A percentile compares a stretch with the other conserved stretches of the same genome.
phyloP scores from a whole-genome alignment of 169 alveolate species.

The Plasmodium inui region DNA sequence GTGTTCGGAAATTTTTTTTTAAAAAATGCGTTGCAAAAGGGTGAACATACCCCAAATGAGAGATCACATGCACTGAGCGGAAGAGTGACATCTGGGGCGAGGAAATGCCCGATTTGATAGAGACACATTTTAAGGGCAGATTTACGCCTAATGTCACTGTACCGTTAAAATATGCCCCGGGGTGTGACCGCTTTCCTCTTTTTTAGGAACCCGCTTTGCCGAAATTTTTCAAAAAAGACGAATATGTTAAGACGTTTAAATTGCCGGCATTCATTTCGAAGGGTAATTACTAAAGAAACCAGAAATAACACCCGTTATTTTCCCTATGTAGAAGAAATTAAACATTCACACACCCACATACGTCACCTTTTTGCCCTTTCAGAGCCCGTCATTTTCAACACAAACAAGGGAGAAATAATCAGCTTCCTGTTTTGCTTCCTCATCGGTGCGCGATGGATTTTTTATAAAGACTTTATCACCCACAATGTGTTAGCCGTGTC shows the following conservation, averaged over 20 bases:
- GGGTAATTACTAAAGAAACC: slow-evolving; percentile 24
- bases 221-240: slow-evolving; percentile 59
- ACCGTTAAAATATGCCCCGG: background rate
- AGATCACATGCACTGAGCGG: background rate
- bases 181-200: background rate
- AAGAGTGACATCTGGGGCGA: background rate
- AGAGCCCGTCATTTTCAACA: slow-evolving; percentile 67
- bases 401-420: slow-evolving; percentile 73
- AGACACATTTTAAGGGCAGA: background rate
- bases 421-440: slow-evolving; percentile 35
- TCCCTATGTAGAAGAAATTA: background rate
- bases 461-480: slow-evolving; percentile 61
- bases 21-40: background rate
- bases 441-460: slow-evolving; percentile 66
- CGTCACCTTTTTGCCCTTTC: background rate
- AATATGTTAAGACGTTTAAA: slow-evolving; percentile 46
- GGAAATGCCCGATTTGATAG: background rate
- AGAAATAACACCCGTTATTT: background rate
- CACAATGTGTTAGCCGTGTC: slow-evolving; percentile 73
- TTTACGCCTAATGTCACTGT: background rate
- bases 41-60: background rate
- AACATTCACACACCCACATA: background rate
- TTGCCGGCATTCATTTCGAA: slow-evolving; percentile 42
- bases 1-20: background rate
- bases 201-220: slow-evolving; percentile 70